phyloP scores from a whole-genome alignment of 1,284 basidiomycete genomes.

The Irpex sp. region DNA sequence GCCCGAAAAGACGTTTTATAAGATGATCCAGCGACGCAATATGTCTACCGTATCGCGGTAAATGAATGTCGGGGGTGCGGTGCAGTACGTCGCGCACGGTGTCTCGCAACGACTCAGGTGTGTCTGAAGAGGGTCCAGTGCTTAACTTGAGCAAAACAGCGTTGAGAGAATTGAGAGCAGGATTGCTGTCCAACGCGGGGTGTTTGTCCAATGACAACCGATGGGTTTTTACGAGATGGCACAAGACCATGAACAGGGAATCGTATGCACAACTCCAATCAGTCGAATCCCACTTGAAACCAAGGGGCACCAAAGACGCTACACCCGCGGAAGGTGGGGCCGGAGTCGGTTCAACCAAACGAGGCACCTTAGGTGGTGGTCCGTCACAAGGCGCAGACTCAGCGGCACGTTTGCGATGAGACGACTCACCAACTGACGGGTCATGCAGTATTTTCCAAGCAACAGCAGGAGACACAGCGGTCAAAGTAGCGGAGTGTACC shows the following conservation, averaged over 20 bases:
- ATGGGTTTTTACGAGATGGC: background rate
- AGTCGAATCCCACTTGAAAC: background rate
- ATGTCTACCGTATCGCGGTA: too few species aligned
- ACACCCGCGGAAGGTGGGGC: background rate
- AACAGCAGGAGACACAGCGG: background rate
- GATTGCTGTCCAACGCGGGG: background rate
- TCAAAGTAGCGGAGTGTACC: background rate
- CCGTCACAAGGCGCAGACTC: too few species aligned
- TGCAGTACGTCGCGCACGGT: too few species aligned
- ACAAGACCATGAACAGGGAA: background rate
- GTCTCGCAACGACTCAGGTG: too few species aligned
- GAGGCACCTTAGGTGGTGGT: too few species aligned
- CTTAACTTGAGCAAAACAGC: background rate
- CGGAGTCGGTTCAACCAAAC: background rate
- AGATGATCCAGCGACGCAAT: too few species aligned
- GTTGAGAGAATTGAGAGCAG: background rate
- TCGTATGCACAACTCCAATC: background rate
- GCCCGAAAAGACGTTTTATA: too few species aligned
- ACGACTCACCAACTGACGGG: background rate
- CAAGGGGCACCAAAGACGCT: background rate
- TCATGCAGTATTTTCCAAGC: background rate
- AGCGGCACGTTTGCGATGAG: too few species aligned
- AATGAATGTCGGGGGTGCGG: too few species aligned
- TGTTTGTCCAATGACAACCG: background rate
- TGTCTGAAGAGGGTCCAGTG: too few species aligned